These are phyloP conservation scores for Alloascoidea africana DNA, from an alignment of 805 yeast species.

Conservation along the genomic window DNA sequence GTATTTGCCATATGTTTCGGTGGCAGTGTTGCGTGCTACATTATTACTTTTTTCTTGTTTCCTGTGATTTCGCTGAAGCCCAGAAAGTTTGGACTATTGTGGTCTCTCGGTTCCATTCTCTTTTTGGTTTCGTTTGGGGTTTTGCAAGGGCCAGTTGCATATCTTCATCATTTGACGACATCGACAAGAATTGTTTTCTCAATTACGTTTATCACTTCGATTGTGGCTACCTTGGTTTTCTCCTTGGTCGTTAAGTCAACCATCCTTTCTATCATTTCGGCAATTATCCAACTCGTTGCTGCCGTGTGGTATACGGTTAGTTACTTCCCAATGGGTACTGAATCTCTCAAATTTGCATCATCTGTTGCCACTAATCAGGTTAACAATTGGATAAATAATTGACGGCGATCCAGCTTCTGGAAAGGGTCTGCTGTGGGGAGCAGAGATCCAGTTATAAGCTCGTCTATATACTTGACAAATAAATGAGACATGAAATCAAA, in stretches of 20 bases:
- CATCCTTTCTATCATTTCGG: slow-evolving; percentile 58
- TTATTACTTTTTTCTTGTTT: slow-evolving; percentile 65
- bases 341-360: slow-evolving; percentile 40
- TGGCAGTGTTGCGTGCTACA: slow-evolving; percentile 71
- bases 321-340: slow-evolving; percentile 92
- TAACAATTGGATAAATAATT: not conserved
- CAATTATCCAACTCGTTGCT: slow-evolving; percentile 66
- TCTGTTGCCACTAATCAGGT: not conserved
- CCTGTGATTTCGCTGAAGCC: slow-evolving; percentile 87
- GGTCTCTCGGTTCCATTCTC: slow-evolving; percentile 85
- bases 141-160: slow-evolving; percentile 83
- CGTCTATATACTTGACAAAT: too few relatives aligned
- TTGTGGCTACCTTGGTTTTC: slow-evolving; percentile 62
- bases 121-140: slow-evolving; percentile 85
- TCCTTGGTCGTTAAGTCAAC: slow-evolving; percentile 61
- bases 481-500: too few relatives aligned
- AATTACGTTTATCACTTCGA: slow-evolving; percentile 64
- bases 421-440: too few relatives aligned
- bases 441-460: too few relatives aligned
- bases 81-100: slow-evolving; percentile 67
- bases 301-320: slow-evolving; percentile 83
- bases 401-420: too few relatives aligned
- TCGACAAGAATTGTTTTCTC: slow-evolving; percentile 71
- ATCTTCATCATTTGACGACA: slow-evolving; percentile 57
- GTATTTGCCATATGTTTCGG: slow-evolving; percentile 65